These are phyloP conservation scores for Symmetrospora coprosmae DNA, from an alignment of 768 basidiomycete species.

Conservation along the genomic window DNA sequence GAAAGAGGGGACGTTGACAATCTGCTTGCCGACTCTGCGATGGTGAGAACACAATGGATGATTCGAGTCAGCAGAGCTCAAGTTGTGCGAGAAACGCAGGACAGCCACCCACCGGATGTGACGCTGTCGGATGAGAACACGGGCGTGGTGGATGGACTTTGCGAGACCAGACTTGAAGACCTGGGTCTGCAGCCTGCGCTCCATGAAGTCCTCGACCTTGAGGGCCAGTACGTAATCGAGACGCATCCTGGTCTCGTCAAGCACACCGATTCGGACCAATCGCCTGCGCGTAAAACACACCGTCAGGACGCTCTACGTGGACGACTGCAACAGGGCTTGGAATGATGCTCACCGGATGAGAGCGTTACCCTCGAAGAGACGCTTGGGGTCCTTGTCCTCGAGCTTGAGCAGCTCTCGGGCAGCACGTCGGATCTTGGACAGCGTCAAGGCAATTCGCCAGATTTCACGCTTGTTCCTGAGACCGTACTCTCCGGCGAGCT, in stretches of 20 bases:
- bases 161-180: constrained; percentile 98
- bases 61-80: background rate
- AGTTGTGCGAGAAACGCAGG: background rate
- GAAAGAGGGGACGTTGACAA: constrained; percentile 96
- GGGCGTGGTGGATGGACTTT: constrained; percentile 96
- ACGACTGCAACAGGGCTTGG: no score
- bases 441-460: constrained; percentile 95
- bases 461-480: constrained; percentile 99
- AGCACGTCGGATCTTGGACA: constrained; percentile 99
- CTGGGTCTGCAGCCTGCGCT: constrained; percentile 94
- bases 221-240: constrained; percentile 99
- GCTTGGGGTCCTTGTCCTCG: constrained; percentile 98
- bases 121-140: constrained; percentile 91
- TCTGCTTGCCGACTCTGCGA: constrained; percentile 84
- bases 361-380: constrained; percentile 92
- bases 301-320: background rate
- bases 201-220: constrained; percentile 99
- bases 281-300: constrained; percentile 38
- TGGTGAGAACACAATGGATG: no score
- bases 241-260: constrained; percentile 96
- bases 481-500: constrained; percentile 99
- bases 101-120: constrained; percentile 70
- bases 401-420: constrained; percentile 99
- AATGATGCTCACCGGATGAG: constrained; percentile 48
- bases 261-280: constrained; percentile 98